Base-by-base conservation (phyloP, 2,329 filamentous ascomycete genomes). In the Talaromyces sp. region DNA sequence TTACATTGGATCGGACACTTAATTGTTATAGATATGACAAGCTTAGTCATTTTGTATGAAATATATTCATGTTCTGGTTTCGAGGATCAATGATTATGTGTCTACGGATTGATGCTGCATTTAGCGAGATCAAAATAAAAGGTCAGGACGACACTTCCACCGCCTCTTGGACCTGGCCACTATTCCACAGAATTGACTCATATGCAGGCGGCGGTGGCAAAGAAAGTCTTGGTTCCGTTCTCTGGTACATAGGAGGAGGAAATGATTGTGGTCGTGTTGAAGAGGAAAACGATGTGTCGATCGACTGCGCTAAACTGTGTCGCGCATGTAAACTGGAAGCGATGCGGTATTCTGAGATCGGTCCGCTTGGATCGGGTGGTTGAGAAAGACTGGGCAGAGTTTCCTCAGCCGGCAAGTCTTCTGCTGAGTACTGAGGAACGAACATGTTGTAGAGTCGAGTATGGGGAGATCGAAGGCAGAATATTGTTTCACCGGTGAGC, bases 161-260 rank as follows among this genome's bases (percentile, higher is more conserved):
- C 24, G 49, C 49, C 49, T 17, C 14, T 52, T 52, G 24, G 17
- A 24, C 49, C 7, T 6, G 24, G 17, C 14, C 56, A 53, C 21
- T 43, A 41, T 26, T 10, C 38, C n/a, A 54, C 8, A 50, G 6
- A 32, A 60, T 29, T 17, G 59, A 58, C 2, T 57, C 51, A 11
- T 61, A 61, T 46, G 59, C 49, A 17, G 58, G 58, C n/a, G 59
- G 59, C 21, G 59, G 59, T n/a, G 49, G 49, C 8, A 52, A 52
- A 26, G 24, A 27, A 29, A 21, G 17, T 17, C 4, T n/a, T 27
- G 24, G 19, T 52, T 29, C 14, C 24, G 11, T 52, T 29, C 49
- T 29, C 49, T 29, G n/a, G 43, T 46, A 46, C 43, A 24, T 4
- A 11, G 43, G 43, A 4, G 43, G 43, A 24, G 43, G 43, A 38